phyloP scores from a whole-genome alignment of 2,329 filamentous ascomycete genomes.

The Periconia digitata region DNA sequence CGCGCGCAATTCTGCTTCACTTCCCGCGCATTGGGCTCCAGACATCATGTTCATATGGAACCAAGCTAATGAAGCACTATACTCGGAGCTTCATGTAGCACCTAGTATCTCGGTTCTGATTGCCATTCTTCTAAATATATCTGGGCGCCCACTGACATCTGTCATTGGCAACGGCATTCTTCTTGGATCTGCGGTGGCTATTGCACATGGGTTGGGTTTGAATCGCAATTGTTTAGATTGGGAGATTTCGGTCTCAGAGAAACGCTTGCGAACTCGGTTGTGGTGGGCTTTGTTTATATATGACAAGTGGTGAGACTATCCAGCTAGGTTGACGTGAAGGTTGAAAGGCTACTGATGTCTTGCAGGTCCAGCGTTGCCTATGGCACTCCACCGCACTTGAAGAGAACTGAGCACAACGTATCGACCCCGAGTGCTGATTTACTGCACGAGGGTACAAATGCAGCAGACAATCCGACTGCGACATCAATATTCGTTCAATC shows the following conservation, averaged over 20 bases:
- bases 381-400: not conserved
- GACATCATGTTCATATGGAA: slow-evolving; percentile 23
- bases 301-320: slow-evolving; percentile 14
- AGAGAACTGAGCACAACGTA: no score
- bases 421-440: no score
- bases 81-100: slow-evolving; percentile 22
- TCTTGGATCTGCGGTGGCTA: slow-evolving; percentile 19
- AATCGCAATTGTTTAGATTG: slow-evolving; percentile 18
- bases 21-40: slow-evolving; percentile 9
- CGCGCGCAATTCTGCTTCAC: slow-evolving; percentile 13
- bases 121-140: slow-evolving; percentile 19
- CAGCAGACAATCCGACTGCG: no score
- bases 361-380: not conserved
- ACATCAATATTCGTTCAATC: no score
- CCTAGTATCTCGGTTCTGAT: slow-evolving; percentile 23
- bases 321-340: not conserved
- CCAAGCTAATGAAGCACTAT: slow-evolving; percentile 16
- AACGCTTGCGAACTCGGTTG: slow-evolving; percentile 18
- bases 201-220: slow-evolving; percentile 22
- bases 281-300: slow-evolving; percentile 26
- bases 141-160: slow-evolving; percentile 20
- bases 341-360: not conserved
- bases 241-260: slow-evolving; percentile 16
- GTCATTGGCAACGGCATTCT: slow-evolving; percentile 23
- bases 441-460: no score